These are phyloP conservation scores for Bimuria novae-zelandiae DNA, from an alignment of 2,329 filamentous ascomycete genomes.

Conservation along the genomic window DNA sequence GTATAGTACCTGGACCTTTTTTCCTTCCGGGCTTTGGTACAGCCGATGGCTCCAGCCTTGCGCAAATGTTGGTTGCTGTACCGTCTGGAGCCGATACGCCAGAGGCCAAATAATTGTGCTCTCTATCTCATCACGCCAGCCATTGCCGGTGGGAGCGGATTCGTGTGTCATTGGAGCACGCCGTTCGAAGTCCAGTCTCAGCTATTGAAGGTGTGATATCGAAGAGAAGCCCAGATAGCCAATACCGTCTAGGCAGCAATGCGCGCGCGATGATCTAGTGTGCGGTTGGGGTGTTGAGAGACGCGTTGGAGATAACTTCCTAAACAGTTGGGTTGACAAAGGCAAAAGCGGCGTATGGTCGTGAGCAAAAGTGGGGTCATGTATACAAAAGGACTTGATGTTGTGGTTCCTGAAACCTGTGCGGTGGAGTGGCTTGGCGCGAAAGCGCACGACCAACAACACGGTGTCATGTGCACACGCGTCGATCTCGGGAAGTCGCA, in stretches of 20 bases:
- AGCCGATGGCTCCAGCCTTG: constrained; percentile 69
- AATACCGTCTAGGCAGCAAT: neutral
- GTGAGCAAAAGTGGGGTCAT: neutral
- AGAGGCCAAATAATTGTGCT: constrained; percentile 15
- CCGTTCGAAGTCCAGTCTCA: no score
- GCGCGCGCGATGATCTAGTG: no score
- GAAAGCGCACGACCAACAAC: neutral
- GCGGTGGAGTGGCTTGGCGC: neutral
- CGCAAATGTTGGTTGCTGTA: constrained; percentile 7
- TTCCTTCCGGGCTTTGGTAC: constrained; percentile 62
- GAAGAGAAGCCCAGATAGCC: neutral
- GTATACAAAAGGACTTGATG: neutral
- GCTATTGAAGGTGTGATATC: no score
- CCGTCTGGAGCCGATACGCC: constrained; percentile 11
- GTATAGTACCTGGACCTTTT: constrained; percentile 74
- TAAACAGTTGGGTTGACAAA: no score
- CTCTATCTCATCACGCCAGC: neutral
- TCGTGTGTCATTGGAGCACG: no score
- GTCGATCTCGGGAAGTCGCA: neutral
- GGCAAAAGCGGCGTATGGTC: no score
- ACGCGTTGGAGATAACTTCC: no score
- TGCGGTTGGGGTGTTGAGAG: no score
- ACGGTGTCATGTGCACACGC: constrained; percentile 1
- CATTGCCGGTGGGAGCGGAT: neutral
- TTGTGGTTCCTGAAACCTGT: neutral